These are phyloP conservation scores for Russula ochroleuca DNA, from an alignment of 768 basidiomycete genomes.

Conservation along the genomic window DNA sequence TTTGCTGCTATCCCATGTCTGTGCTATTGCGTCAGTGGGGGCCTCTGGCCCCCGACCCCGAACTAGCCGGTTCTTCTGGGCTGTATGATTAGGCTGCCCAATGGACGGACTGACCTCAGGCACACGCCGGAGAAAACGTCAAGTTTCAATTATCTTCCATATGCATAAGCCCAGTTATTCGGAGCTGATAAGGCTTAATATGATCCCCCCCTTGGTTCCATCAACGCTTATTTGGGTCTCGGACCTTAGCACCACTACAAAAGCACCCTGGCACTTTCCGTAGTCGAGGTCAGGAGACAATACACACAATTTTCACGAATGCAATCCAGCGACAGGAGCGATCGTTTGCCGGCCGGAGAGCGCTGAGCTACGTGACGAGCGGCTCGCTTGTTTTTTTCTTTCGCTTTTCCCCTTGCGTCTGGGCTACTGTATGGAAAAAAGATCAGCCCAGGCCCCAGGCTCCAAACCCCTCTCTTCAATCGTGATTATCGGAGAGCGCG, in stretches of 20 bases:
- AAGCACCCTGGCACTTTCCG: neutral
- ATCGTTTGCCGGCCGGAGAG: neutral
- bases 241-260: constrained; percentile 8
- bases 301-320: neutral
- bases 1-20: neutral
- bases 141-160: neutral
- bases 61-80: neutral
- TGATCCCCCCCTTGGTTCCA: neutral
- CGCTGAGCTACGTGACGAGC: neutral
- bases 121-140: neutral
- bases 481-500: neutral
- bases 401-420: neutral
- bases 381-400: neutral
- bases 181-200: constrained; percentile 23
- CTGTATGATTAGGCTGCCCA: neutral
- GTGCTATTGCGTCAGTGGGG: constrained; percentile 7
- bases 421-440: neutral
- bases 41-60: neutral
- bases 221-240: constrained; percentile 21
- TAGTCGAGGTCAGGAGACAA: neutral
- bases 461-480: too few species aligned
- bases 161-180: neutral
- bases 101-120: neutral
- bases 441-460: neutral
- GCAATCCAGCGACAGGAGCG: constrained; percentile 12